Base-by-base conservation (phyloP, 768 basidiomycete genomes). In the Steccherinum ochraceum region DNA sequence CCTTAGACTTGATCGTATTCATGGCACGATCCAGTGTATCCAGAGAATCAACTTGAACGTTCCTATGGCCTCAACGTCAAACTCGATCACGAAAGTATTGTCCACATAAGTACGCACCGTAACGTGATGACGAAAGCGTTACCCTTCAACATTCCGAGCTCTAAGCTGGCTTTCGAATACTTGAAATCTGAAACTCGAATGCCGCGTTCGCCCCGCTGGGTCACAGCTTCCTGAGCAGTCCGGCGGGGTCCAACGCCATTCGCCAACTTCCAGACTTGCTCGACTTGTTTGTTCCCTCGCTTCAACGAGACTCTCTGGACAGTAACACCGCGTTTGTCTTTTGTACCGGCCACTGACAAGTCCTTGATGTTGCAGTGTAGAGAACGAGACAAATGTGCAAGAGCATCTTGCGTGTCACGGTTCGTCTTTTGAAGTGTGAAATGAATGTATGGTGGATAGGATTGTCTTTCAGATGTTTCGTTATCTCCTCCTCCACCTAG, bases 341-440 rank as follows among this genome's bases (percentile, higher is more conserved):
- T 99, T 5, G 96, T 99, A 0, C 96, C 96, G 3, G 93, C 91
- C 21, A 93, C 87, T 20, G 84, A 81, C 5, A 99, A 73, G 61
- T 95, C 91, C 67, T 88, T 93, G 46, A 82, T 65, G 20, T 73
- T 80, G 52, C 84, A 81, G 54, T 86, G 84, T n/a, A 97, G 72
- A 24, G 78, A 74, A 12, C 93, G 83, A 16, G 89, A 75, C 25
- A 99, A 70, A 59, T 94, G 76, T 1, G 80, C 75, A 19, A 99
- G 79, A 1, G 91, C 92, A 62, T 98, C 96, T 62, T 96, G 93
- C 2, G 93, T 96, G 62, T 99, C 96, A 41, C 96, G 84, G 64
- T 99, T 99, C 19, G 93, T 90, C 69, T 99, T 99, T 64, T 95
- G 93, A 26, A 99, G 71, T 1, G 91, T 96, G 66, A 98, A 96